These are phyloP conservation scores for Lecanicillium sp. DNA, from an alignment of 2,329 filamentous ascomycete genomes.

Conservation along the genomic window DNA sequence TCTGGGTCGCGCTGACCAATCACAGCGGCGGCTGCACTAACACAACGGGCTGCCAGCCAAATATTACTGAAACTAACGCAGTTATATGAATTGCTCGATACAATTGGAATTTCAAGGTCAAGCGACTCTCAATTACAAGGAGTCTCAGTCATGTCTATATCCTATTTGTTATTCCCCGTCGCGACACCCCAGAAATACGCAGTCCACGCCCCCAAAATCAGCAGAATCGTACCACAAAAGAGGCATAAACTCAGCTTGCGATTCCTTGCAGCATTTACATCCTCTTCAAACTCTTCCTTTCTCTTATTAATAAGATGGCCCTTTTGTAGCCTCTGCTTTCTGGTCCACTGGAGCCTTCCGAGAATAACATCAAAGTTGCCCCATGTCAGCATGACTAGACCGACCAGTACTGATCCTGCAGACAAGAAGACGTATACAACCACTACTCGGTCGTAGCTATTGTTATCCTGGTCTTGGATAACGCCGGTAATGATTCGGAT, in stretches of 20 bases:
- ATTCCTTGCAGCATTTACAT: slow-evolving; percentile 27
- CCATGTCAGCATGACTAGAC: slow-evolving; percentile 27
- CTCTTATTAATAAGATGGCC: slow-evolving; percentile 34
- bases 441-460: slow-evolving; percentile 47
- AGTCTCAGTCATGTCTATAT: no score
- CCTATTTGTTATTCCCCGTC: slow-evolving; percentile 36
- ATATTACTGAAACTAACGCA: no score
- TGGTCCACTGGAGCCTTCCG: slow-evolving; percentile 47
- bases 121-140: no score
- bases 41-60: no score
- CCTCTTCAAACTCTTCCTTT: slow-evolving; percentile 30
- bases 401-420: slow-evolving; percentile 37
- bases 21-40: no score
- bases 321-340: slow-evolving; percentile 39
- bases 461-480: slow-evolving; percentile 48
- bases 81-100: no score
- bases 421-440: slow-evolving; percentile 48
- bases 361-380: slow-evolving; percentile 33
- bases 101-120: no score
- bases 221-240: slow-evolving; percentile 32
- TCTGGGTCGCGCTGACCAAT: no score
- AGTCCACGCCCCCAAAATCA: slow-evolving; percentile 43
- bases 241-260: slow-evolving; percentile 30
- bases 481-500: slow-evolving; percentile 48
- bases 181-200: slow-evolving; percentile 55